A percentile compares a stretch with the other conserved stretches of the same genome.
Evolutionary conservation across 805 yeast species (phyloP).

Genomic region (Nakazawaea holstii): DNA sequence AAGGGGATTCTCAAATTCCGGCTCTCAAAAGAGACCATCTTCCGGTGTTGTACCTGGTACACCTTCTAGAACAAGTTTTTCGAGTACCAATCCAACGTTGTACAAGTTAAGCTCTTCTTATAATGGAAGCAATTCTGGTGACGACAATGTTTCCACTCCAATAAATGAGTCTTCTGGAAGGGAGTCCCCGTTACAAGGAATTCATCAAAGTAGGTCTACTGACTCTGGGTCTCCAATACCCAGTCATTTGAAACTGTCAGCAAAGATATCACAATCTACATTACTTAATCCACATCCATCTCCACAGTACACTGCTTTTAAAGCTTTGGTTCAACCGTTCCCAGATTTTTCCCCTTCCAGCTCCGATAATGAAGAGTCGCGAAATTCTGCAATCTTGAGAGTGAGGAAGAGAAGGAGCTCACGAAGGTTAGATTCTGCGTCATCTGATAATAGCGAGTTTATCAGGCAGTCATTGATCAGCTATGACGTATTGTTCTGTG

Average conservation of each 20-base stretch:
- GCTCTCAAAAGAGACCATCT: slow-evolving; percentile 40
- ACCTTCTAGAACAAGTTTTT: slow-evolving; percentile 7
- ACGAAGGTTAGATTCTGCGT: slow-evolving; percentile 26
- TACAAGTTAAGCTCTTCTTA: slow-evolving; percentile 1
- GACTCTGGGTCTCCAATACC: slow-evolving; percentile 12
- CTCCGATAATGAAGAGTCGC: slow-evolving; percentile 62
- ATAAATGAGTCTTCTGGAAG: slow-evolving; percentile 23
- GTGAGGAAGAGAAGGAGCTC: slow-evolving; percentile 51
- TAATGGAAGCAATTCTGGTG: slow-evolving; percentile 29
- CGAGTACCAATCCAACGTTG: neutral
- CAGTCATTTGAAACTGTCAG: slow-evolving; percentile 6
- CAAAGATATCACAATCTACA: neutral
- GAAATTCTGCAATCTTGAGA: slow-evolving; percentile 43
- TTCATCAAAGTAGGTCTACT: slow-evolving; percentile 11
- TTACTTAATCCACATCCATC: neutral
- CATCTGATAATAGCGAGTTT: slow-evolving; percentile 15
- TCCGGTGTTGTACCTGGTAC: slow-evolving; percentile 29
- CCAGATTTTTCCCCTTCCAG: slow-evolving; percentile 40
- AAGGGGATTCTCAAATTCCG: slow-evolving; percentile 23
- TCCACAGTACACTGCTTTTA: slow-evolving; percentile 10
- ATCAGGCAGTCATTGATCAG: slow-evolving; percentile 7
- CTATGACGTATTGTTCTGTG: slow-evolving; percentile 71
- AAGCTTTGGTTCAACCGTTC: slow-evolving; percentile 15
- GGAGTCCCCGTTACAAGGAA: slow-evolving; percentile 24
- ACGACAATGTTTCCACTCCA: slow-evolving; percentile 17